Conservation (phyloP, 495 filamentous ascomycete species). For the Hypoxylon trugodes region DNA sequence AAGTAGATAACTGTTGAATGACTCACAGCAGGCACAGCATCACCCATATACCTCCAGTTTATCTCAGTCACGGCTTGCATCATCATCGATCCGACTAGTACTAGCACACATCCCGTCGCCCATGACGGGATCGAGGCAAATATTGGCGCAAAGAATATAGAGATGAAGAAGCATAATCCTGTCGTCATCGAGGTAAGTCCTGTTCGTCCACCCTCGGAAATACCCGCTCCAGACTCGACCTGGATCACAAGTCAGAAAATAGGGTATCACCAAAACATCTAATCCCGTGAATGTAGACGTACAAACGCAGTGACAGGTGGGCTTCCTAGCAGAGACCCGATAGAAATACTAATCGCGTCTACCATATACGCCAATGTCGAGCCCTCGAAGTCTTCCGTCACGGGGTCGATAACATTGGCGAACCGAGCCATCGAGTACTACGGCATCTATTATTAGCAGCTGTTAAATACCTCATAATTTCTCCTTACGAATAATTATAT, state of each 20-base stretch:
- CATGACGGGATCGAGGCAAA: slow-evolving; percentile 85
- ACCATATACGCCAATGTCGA: slow-evolving; percentile 80
- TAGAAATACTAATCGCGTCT: slow-evolving; percentile 78
- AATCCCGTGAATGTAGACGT: no score
- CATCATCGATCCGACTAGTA: slow-evolving; percentile 86
- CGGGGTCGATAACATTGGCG: slow-evolving; percentile 74
- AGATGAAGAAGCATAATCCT: slow-evolving; percentile 83
- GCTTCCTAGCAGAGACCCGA: slow-evolving; percentile 76
- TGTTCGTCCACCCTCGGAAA: slow-evolving; percentile 82
- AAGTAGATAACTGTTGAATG: background rate
- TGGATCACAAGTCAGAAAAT: no score
- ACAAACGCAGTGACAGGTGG: slow-evolving; percentile 83
- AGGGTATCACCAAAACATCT: no score
- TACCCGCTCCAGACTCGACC: slow-evolving; percentile 85
- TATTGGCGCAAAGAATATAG: slow-evolving; percentile 86
- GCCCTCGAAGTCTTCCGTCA: slow-evolving; percentile 80
- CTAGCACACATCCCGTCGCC: slow-evolving; percentile 83
- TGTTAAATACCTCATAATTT: background rate
- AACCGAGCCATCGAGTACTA: slow-evolving; percentile 84
- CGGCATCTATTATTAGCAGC: slow-evolving; percentile 12
- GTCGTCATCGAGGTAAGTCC: slow-evolving; percentile 81
- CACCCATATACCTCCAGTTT: slow-evolving; percentile 83
- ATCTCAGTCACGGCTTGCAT: slow-evolving; percentile 75
- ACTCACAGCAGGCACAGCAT: slow-evolving; percentile 72
- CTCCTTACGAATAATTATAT: no score